A percentile compares a stretch with the other conserved stretches of the same genome.
These are phyloP conservation scores for Cyclotella cryptica DNA, from an alignment of 108 stramenopile genomes.

Conservation along the genomic window DNA sequence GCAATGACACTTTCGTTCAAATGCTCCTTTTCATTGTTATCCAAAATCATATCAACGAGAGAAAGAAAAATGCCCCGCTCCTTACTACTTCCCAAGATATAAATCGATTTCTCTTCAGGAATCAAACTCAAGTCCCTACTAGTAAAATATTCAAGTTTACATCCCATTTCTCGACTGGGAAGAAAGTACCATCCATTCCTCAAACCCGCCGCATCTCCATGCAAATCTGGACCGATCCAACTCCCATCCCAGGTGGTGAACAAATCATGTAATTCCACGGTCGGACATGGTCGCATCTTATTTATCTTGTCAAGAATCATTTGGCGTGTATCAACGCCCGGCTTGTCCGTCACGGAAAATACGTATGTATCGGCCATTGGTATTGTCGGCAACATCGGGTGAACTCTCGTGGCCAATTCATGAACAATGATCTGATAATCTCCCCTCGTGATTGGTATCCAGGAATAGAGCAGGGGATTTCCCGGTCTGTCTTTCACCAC, in stretches of 20 bases:
- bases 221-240: conserved; percentile 38
- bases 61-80: no score
- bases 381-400: no score
- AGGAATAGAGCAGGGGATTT: conserved; percentile 6
- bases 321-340: no score
- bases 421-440: conserved; percentile 29
- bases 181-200: conserved; percentile 41
- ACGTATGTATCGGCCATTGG: not conserved
- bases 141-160: conserved; percentile 37
- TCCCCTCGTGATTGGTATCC: conserved; percentile 25
- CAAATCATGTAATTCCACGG: not conserved
- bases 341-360: not conserved
- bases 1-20: conserved; percentile 11
- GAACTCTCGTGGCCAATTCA: conserved; percentile 15
- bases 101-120: conserved; percentile 40
- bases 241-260: conserved; percentile 34
- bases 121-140: conserved; percentile 18
- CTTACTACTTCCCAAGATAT: conserved; percentile 36
- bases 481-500: not conserved
- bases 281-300: conserved; percentile 34
- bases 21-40: conserved; percentile 18
- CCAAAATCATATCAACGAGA: conserved; percentile 16
- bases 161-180: conserved; percentile 31
- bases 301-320: no score
- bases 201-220: conserved; percentile 1